Conservation (phyloP, 208 protist species). For the Leishmania martiniquensis region DNA sequence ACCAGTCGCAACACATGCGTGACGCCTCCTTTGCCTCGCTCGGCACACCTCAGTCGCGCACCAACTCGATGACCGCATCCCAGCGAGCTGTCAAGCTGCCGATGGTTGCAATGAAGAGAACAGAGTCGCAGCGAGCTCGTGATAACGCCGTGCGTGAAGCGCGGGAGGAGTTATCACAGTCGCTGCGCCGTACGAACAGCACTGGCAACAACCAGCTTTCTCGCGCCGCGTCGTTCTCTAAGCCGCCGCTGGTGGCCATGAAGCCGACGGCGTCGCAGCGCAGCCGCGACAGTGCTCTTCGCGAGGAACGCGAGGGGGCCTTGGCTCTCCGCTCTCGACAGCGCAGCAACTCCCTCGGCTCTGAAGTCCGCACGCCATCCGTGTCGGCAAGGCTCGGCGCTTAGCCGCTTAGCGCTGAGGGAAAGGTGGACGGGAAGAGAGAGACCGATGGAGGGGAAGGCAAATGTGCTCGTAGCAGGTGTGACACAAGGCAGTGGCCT, state of each 20-base stretch:
- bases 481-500: not conserved
- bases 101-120: constrained; percentile 42
- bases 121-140: constrained; percentile 36
- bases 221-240: constrained; percentile 48
- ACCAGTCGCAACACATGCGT: constrained; percentile 30
- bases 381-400: constrained; percentile 27
- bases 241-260: constrained; percentile 51
- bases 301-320: constrained; percentile 32
- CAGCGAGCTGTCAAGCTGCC: constrained; percentile 33
- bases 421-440: not conserved
- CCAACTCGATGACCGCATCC: constrained; percentile 30
- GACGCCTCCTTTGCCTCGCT: constrained; percentile 11
- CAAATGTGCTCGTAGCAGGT: not conserved
- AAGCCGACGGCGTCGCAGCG: constrained; percentile 60
- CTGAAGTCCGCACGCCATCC: constrained; percentile 25
- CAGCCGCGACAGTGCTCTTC: constrained; percentile 41
- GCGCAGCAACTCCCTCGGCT: constrained; percentile 37
- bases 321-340: constrained; percentile 9
- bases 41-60: constrained; percentile 26
- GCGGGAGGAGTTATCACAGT: constrained; percentile 19
- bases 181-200: constrained; percentile 29
- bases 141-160: constrained; percentile 29
- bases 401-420: constrained; percentile 34
- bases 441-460: not conserved
- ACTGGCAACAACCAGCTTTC: constrained; percentile 39